Evolutionary conservation across 2,329 filamentous ascomycete genomes (phyloP).

Genomic region (Epichloe sibirici): DNA sequence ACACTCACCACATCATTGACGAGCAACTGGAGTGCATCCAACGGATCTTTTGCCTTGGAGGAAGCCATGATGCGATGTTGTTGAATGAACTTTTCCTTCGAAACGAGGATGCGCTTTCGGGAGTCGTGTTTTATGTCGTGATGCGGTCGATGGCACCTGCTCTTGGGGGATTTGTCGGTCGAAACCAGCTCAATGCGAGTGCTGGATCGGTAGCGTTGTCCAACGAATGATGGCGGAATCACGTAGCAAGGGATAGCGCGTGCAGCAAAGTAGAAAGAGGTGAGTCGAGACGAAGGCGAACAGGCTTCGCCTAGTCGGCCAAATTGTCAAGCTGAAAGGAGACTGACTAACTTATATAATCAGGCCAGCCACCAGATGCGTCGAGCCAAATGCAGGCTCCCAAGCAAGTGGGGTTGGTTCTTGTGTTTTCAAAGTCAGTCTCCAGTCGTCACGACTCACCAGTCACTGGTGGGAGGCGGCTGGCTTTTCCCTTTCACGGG

Average conservation of each 20-base stretch:
- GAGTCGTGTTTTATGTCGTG: background rate
- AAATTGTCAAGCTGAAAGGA: background rate
- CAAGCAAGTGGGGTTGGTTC: background rate
- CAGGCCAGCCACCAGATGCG: background rate
- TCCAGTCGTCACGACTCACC: too few species aligned
- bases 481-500: background rate
- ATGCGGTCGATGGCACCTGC: background rate
- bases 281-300: background rate
- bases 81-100: background rate
- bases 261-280: background rate
- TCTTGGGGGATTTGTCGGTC: background rate
- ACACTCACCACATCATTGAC: conserved; percentile 42
- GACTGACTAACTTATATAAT: background rate
- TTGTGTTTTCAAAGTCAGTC: background rate
- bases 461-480: background rate
- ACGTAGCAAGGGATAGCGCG: background rate
- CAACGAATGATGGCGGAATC: background rate
- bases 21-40: conserved; percentile 38
- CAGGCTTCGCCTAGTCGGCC: background rate
- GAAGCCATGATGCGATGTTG: conserved; percentile 10
- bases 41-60: conserved; percentile 23
- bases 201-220: background rate
- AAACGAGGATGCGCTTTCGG: background rate
- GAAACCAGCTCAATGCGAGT: background rate
- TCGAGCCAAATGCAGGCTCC: background rate